phyloP scores from a whole-genome alignment of 305 asterid species.

The Striga hermonthica region DNA sequence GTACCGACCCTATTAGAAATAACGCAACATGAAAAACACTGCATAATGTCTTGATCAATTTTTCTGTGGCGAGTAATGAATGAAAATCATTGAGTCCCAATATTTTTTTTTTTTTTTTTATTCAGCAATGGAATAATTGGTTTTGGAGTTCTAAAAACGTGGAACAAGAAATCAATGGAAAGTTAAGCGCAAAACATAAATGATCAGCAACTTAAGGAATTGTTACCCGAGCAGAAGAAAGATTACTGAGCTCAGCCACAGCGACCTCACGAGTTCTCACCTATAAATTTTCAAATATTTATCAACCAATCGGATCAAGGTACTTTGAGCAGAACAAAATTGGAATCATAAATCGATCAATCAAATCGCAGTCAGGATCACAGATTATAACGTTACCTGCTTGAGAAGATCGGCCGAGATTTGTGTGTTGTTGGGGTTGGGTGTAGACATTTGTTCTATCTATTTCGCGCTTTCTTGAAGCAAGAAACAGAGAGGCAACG shows the following conservation, averaged over 20 bases:
- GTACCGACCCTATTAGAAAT: too few relatives aligned
- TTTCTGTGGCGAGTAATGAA: too few relatives aligned
- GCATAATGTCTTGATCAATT: too few relatives aligned
- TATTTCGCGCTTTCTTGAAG: not conserved
- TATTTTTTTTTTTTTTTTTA: too few relatives aligned
- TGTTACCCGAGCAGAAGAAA: constrained; percentile 46
- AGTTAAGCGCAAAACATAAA: too few relatives aligned
- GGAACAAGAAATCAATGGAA: too few relatives aligned
- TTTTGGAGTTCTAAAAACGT: too few relatives aligned
- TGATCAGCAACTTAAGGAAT: too few relatives aligned
- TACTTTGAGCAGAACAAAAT: not conserved
- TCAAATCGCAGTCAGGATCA: not conserved
- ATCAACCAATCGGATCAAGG: not conserved
- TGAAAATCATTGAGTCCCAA: too few relatives aligned
- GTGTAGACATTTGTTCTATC: constrained; percentile 19
- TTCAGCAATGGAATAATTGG: too few relatives aligned
- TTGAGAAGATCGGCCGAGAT: constrained; percentile 36
- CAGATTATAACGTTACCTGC: constrained; percentile 31
- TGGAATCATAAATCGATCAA: not conserved
- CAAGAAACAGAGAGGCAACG: not conserved
- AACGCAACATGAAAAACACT: too few relatives aligned
- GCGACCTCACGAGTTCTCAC: constrained; percentile 51
- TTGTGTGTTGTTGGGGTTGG: constrained; percentile 23
- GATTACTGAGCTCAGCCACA: constrained; percentile 44
- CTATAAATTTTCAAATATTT: constrained; percentile 31